These are phyloP conservation scores for Aphanoascus verrucosus DNA, from an alignment of 2,329 filamentous ascomycete genomes.

Conservation along the genomic window DNA sequence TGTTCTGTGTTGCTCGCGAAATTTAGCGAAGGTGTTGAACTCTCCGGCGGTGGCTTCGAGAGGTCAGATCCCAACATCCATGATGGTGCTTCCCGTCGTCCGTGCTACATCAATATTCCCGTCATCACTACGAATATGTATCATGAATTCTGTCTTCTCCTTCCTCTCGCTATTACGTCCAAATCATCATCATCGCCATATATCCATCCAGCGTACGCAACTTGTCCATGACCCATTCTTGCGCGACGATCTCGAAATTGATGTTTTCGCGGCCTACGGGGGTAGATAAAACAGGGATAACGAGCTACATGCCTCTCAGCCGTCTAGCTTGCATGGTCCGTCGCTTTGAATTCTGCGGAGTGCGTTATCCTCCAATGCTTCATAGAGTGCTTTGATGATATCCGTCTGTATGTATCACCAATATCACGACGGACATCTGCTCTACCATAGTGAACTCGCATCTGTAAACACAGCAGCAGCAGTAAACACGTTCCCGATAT, in stretches of 20 bases:
- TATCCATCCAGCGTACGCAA: not conserved
- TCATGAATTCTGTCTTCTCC: not conserved
- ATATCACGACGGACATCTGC: no score
- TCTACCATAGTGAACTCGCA: no score
- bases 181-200: not conserved
- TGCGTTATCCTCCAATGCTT: no score
- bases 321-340: no score
- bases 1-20: not conserved
- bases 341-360: no score
- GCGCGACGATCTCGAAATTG: not conserved
- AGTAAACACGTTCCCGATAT: no score
- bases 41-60: not conserved
- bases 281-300: not conserved
- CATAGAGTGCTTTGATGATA: no score
- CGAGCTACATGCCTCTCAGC: no score
- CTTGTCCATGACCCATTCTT: not conserved
- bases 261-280: not conserved
- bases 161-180: not conserved
- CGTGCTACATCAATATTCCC: not conserved
- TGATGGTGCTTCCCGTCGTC: not conserved
- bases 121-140: not conserved
- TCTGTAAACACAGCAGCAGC: no score
- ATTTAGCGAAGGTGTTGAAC: constrained; percentile 9
- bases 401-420: no score
- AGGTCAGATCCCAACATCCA: constrained; percentile 1